Evolutionary conservation across 352 stramenopile genomes (phyloP).

Genomic region (Globisporangium nunn): DNA sequence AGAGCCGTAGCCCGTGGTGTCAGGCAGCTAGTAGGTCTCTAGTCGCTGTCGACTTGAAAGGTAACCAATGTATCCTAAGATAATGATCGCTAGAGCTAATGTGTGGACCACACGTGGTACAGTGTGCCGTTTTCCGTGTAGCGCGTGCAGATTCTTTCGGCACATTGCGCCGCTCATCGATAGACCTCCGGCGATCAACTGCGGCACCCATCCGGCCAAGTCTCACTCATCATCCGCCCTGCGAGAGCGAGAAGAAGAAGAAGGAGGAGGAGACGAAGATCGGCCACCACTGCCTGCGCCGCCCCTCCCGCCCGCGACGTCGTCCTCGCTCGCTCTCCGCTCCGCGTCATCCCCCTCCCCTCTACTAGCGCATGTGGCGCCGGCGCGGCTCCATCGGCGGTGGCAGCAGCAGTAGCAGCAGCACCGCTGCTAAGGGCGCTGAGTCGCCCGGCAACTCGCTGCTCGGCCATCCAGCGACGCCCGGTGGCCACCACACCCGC

Average conservation of each 20-base stretch:
- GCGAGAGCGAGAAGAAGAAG: no score
- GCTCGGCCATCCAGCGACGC: slow-evolving; percentile 25
- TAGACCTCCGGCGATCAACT: slow-evolving; percentile 1
- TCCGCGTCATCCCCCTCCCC: not conserved
- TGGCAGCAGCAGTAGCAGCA: slow-evolving; percentile 11
- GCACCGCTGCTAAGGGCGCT: not conserved
- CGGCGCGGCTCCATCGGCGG: slow-evolving; percentile 40
- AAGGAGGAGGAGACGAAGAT: no score
- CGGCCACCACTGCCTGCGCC: no score
- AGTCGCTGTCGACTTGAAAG: no score
- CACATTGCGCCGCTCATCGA: slow-evolving; percentile 2
- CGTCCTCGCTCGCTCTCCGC: not conserved
- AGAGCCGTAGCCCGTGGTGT: no score
- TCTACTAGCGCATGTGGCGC: slow-evolving; percentile 32
- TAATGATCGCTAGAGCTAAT: no score
- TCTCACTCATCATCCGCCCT: slow-evolving; percentile 6
- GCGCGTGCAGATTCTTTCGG: not conserved
- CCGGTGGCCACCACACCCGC: not conserved
- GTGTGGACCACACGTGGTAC: no score
- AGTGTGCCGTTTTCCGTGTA: no score
- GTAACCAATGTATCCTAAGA: no score
- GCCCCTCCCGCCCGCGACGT: no score
- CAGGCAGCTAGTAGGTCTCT: no score
- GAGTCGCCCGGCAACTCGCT: slow-evolving; percentile 22
- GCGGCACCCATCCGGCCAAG: slow-evolving; percentile 2